Evolutionary conservation across 2,329 filamentous ascomycete genomes (phyloP), one percentile per base, ranked within the genome.

Genomic region (Colletotrichum navitas): DNA sequence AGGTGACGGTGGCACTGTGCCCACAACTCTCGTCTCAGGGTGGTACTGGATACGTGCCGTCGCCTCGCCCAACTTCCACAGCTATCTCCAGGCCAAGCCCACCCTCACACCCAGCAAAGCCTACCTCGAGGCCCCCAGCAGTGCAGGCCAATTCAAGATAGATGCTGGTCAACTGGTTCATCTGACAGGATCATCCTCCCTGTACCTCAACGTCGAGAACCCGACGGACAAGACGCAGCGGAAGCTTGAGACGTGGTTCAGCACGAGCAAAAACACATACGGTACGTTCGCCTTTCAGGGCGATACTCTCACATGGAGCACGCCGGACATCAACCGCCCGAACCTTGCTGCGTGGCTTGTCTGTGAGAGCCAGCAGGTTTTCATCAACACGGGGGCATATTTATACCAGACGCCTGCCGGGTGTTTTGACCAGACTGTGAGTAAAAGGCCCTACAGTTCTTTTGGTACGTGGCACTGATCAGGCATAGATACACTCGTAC

Each of bases 301-400:
- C n/a, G 88, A 90, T 77, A 84, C 87, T 3, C 76, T 90, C 43
- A 86, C 85, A 14, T 90, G 88, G 89, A 83, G 78, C 64, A 82
- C 81, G 18, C 76, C 83, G 1, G 83, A 82, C 32, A 79, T 90
- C 43, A 79, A 80, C 60, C 78, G 88, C 45, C 88, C 87, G 62
- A 91, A 90, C 76, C 76, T 83, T 55, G 86, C 84, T 26, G 88
- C 89, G 1, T 91, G 88, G 87, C 84, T 89, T 74, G 88, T 90
- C 63, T 91, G 88, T 73, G 80, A 80, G 56, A 80, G 81, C 7
- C 84, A 88, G 79, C 77, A 76, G 56, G 74, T 90, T 73, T 90
- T 86, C 75, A 84, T 90, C 75, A 90, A 90, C 75, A 83, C 89
- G 66, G 88, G 89, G 0, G 86, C 86, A 18, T 90, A 90, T 76